Conservation (phyloP, 2,329 filamentous ascomycete genomes). For the Alternaria ventricosa region DNA sequence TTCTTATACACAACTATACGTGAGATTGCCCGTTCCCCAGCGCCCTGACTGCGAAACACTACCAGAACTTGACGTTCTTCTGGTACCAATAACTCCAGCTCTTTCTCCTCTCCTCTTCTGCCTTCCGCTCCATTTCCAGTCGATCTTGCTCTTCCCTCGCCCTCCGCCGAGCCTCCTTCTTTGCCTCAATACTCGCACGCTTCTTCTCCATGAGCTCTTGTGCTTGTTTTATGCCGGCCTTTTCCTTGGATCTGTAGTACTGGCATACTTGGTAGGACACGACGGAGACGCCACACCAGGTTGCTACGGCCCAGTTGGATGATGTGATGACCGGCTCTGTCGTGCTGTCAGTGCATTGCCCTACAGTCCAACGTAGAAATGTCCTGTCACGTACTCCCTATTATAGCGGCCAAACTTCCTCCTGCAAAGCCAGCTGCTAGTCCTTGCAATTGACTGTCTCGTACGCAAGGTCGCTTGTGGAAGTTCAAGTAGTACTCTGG, state of each 20-base stretch:
- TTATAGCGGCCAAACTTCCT: slow-evolving; percentile 75
- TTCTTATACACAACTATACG: slow-evolving; percentile 30
- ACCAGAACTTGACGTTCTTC: slow-evolving; percentile 48
- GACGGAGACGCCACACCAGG: slow-evolving; percentile 73
- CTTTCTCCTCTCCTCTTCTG: slow-evolving; percentile 44
- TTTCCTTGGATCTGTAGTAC: slow-evolving; percentile 74
- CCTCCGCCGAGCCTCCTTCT: slow-evolving; percentile 53
- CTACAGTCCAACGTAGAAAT: neutral
- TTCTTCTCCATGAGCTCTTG: slow-evolving; percentile 82
- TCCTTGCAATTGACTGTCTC: slow-evolving; percentile 81
- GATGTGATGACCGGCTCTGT: slow-evolving; percentile 68
- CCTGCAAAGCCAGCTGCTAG: slow-evolving; percentile 80
- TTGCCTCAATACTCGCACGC: slow-evolving; percentile 59
- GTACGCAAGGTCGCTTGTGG: slow-evolving; percentile 81
- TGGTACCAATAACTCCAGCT: slow-evolving; percentile 47
- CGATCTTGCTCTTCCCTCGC: slow-evolving; percentile 53
- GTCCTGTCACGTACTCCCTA: slow-evolving; percentile 67
- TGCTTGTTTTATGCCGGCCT: slow-evolving; percentile 81
- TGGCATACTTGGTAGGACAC: slow-evolving; percentile 86
- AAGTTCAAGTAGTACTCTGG: slow-evolving; percentile 73
- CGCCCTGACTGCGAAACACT: neutral
- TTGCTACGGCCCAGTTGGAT: slow-evolving; percentile 84
- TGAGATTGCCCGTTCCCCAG: neutral
- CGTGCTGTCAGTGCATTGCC: slow-evolving; percentile 21
- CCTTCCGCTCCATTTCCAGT: slow-evolving; percentile 31